These are phyloP conservation scores for Rhododendron griersonianum DNA, from an alignment of 148 eudicot genomes.

Conservation along the genomic window DNA sequence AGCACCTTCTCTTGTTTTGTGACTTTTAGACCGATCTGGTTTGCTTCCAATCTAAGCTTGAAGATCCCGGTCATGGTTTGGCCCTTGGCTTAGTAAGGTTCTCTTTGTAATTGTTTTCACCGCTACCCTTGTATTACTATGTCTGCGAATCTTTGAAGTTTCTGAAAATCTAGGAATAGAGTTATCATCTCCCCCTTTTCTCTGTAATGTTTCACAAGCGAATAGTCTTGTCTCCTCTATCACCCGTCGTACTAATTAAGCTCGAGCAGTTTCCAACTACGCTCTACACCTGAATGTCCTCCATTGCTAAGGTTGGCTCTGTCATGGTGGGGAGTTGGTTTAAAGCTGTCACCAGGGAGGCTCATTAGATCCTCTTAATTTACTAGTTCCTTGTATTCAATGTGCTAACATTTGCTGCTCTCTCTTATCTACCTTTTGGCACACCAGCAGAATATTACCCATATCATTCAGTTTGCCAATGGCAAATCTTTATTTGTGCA, in stretches of 20 bases:
- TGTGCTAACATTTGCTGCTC: neutral
- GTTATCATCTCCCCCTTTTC: neutral
- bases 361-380: neutral
- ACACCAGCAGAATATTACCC: neutral
- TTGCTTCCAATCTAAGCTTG: neutral
- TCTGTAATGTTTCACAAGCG: neutral
- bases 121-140: neutral
- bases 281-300: neutral
- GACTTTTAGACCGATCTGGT: neutral
- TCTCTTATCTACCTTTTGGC: neutral
- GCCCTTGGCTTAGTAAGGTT: neutral
- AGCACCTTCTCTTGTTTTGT: neutral
- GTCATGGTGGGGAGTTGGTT: neutral
- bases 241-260: neutral
- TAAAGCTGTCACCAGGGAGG: neutral
- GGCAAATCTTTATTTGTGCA: neutral
- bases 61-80: neutral
- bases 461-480: neutral
- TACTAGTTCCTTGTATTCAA: neutral
- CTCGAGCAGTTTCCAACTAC: neutral
- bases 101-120: neutral
- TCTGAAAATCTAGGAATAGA: neutral
- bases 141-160: neutral
- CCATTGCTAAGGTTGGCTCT: neutral
- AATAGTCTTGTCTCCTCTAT: neutral